Evolutionary conservation across 257 asterid species (phyloP).

Genomic region (Ilex aquifolium): DNA sequence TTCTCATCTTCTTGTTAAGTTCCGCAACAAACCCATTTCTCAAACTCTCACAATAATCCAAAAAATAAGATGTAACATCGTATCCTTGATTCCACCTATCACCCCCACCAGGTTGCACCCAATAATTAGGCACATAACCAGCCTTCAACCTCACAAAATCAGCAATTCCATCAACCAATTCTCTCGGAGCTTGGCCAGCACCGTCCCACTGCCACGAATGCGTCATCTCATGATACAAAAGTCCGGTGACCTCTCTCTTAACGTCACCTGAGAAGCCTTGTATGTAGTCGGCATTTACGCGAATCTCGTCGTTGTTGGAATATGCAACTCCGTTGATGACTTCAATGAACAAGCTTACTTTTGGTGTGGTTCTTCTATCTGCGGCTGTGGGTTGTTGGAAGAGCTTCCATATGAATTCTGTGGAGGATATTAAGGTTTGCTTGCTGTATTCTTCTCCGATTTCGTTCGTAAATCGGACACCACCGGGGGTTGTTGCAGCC

Average conservation of each 20-base stretch:
- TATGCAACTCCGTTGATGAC: constrained; percentile 54
- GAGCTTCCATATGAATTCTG: constrained; percentile 29
- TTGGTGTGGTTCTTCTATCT: constrained; percentile 25
- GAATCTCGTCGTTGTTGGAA: constrained; percentile 34
- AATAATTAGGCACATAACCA: constrained; percentile 47
- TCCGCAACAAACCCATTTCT: constrained; percentile 48
- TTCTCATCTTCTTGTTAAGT: constrained; percentile 55
- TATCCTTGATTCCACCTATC: constrained; percentile 63
- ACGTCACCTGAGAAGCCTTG: constrained; percentile 33
- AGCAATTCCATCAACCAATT: constrained; percentile 51
- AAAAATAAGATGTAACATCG: constrained; percentile 56
- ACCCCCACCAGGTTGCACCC: constrained; percentile 60
- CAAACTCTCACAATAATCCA: constrained; percentile 48
- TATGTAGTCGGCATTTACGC: constrained; percentile 45
- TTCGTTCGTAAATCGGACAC: constrained; percentile 34
- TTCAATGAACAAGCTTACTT: constrained; percentile 39
- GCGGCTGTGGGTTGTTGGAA: constrained; percentile 35
- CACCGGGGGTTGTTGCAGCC: constrained; percentile 46
- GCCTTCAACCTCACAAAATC: constrained; percentile 59
- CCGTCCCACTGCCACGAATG: constrained; percentile 74
- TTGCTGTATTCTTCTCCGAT: constrained; percentile 37
- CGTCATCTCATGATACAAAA: constrained; percentile 52
- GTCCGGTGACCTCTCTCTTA: constrained; percentile 43
- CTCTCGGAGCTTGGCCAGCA: constrained; percentile 39
- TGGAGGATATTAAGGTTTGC: constrained; percentile 19